Evolutionary conservation across 805 yeast species (phyloP).

Genomic region (Hanseniaspora lachancei): DNA sequence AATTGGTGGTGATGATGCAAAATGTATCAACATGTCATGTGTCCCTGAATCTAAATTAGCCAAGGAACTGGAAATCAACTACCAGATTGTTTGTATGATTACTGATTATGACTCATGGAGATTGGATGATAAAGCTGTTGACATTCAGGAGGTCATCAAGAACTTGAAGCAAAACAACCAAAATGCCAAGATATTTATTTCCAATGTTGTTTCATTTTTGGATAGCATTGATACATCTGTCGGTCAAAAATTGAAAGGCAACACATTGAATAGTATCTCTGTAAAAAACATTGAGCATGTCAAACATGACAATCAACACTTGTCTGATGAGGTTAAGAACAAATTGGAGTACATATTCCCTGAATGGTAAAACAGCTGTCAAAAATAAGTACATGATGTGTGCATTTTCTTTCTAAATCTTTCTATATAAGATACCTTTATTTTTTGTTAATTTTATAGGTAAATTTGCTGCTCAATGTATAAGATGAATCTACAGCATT

Average conservation of each 20-base stretch:
- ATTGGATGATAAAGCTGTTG: constrained; percentile 86
- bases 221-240: constrained; percentile 42
- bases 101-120: constrained; percentile 99
- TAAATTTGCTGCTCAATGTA: constrained; percentile 26
- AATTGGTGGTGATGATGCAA: constrained; percentile 66
- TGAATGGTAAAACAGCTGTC: constrained; percentile 45
- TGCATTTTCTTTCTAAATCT: neutral
- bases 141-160: constrained; percentile 93
- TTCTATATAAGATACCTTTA: neutral
- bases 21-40: constrained; percentile 92
- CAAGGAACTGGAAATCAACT: constrained; percentile 89
- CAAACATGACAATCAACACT: constrained; percentile 39
- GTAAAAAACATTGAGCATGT: constrained; percentile 33
- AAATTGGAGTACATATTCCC: constrained; percentile 84
- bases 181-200: constrained; percentile 72
- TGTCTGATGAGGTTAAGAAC: constrained; percentile 56
- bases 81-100: constrained; percentile 98
- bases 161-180: constrained; percentile 75
- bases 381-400: neutral
- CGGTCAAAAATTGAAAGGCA: constrained; percentile 52
- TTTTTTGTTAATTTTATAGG: constrained; percentile 23
- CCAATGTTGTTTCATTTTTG: constrained; percentile 50
- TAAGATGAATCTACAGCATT: constrained; percentile 18
- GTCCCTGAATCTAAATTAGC: constrained; percentile 97
- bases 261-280: constrained; percentile 69